A percentile compares a stretch with the other conserved stretches of the same genome.
Evolutionary conservation across 208 protist species (phyloP).

Genomic region (Wallacemonas rigidus): DNA sequence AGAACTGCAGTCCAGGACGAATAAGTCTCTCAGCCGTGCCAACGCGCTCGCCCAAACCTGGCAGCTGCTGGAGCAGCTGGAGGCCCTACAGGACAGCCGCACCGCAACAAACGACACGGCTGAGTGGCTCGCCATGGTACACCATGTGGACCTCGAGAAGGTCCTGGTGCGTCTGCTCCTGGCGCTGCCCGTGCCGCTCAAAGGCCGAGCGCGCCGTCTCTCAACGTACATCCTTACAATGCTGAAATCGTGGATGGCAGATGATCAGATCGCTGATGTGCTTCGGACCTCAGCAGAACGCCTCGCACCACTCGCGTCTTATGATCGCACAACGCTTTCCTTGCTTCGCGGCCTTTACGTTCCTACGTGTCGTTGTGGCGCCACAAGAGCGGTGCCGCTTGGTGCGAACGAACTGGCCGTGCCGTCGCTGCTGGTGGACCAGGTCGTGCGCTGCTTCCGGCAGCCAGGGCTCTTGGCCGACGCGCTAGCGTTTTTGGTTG

Average conservation of each 20-base stretch:
- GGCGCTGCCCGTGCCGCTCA: slow-evolving; percentile 32
- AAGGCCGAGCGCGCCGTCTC: slow-evolving; percentile 19
- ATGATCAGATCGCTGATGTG: slow-evolving; percentile 11
- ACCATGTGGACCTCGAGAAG: slow-evolving; percentile 27
- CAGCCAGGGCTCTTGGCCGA: not conserved
- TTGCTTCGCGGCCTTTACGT: slow-evolving; percentile 39
- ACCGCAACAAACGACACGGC: not conserved
- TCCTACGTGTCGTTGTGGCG: not conserved
- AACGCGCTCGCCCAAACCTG: slow-evolving; percentile 37
- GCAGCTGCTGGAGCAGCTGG: slow-evolving; percentile 27
- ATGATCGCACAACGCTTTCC: slow-evolving; percentile 34
- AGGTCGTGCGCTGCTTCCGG: slow-evolving; percentile 38
- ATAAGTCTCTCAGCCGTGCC: slow-evolving; percentile 31
- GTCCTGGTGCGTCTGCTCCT: slow-evolving; percentile 35
- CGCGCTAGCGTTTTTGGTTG: slow-evolving; percentile 35
- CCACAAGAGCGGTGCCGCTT: not conserved
- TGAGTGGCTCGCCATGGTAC: slow-evolving; percentile 42
- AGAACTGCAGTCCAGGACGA: slow-evolving; percentile 15
- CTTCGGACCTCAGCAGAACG: slow-evolving; percentile 23
- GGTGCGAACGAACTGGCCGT: slow-evolving; percentile 13
- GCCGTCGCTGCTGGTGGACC: slow-evolving; percentile 23
- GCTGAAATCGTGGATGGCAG: slow-evolving; percentile 29
- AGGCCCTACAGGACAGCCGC: slow-evolving; percentile 23
- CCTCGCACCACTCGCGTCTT: slow-evolving; percentile 34
- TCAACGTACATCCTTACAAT: slow-evolving; percentile 22